Evolutionary conservation across 768 basidiomycete genomes (phyloP).

Genomic region (Termitomyces sp.): DNA sequence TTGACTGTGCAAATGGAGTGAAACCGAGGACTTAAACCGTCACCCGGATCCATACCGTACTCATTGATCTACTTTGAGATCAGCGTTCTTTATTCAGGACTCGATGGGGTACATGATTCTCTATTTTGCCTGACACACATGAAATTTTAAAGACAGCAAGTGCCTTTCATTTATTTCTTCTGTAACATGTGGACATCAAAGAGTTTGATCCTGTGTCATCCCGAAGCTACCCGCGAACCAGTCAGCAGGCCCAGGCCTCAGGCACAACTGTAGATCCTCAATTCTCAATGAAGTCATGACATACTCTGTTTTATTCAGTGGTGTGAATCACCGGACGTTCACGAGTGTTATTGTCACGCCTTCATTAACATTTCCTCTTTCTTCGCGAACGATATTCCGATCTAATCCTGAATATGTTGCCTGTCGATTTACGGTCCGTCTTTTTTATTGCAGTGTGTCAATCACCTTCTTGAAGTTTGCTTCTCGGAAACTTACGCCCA

Average conservation of each 20-base stretch:
- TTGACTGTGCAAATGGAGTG: neutral
- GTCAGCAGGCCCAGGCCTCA: neutral
- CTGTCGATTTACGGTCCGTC: neutral
- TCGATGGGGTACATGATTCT: neutral
- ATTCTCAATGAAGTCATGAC: neutral
- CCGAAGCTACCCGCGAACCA: slow-evolving; percentile 1
- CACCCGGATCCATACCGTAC: neutral
- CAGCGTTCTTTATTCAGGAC: neutral
- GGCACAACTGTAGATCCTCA: neutral
- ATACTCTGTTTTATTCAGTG: neutral
- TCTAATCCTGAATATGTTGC: neutral
- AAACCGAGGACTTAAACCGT: neutral
- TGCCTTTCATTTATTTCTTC: neutral
- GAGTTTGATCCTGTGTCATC: neutral
- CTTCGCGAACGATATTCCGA: neutral
- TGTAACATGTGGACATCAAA: neutral
- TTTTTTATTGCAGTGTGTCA: neutral
- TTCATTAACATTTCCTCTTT: neutral
- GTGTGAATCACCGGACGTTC: neutral
- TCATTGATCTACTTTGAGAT: neutral
- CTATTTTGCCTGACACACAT: neutral
- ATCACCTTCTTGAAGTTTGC: neutral
- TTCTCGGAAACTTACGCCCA: neutral
- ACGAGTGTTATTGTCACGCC: neutral
- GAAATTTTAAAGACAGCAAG: neutral